Base-by-base conservation (phyloP, 257 asterid species). In the Buddleja alternifolia region DNA sequence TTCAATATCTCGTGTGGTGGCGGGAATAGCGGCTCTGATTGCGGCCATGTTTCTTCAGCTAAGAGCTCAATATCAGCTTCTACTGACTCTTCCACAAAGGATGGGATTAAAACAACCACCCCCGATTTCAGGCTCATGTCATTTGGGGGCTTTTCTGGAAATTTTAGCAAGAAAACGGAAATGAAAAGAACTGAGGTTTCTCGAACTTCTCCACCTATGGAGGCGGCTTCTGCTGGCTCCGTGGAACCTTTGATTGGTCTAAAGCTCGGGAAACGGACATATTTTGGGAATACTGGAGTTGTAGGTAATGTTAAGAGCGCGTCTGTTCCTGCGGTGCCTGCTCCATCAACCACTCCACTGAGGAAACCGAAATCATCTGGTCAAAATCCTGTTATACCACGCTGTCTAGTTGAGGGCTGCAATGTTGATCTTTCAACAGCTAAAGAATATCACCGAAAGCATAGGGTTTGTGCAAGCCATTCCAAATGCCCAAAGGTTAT, bases 401-500 rank as follows among this genome's bases (percentile, higher is more conserved):
- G 75, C 47, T 93, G 97, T 76, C 79, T 82, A 55, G 98, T 93
- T 56, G 94, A 90, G 75, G 98, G 96, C 74, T 90, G 98, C 85
- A 74, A 81, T 63, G 17, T 74, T 23, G 98, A 88, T 75, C 95
- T 93, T 48, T 85, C 96, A 15, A 65, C 82, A 6, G 90, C 92
- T 56, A 90, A 90, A 76, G 98, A 90, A 16, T 90, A 93, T 75
- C 96, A 93, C 66, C 83, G 93, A 16, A 90, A 90, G 86, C 97
- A 93, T 75, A 81, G 85, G 72, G 96, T 93, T 45, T 93, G 98
- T 59, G 97, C 80, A 41, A 16, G 44, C 46, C 98, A 93, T 79
- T 88, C 98, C 50, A 93, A 93, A 67, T 76, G 78, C 79, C 82
- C 95, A 10, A 85, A 84, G 77, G 97, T 88, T 9, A 45, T 79